phyloP scores from a whole-genome alignment of 2,329 filamentous ascomycete species.

The Microdochium nivale region DNA sequence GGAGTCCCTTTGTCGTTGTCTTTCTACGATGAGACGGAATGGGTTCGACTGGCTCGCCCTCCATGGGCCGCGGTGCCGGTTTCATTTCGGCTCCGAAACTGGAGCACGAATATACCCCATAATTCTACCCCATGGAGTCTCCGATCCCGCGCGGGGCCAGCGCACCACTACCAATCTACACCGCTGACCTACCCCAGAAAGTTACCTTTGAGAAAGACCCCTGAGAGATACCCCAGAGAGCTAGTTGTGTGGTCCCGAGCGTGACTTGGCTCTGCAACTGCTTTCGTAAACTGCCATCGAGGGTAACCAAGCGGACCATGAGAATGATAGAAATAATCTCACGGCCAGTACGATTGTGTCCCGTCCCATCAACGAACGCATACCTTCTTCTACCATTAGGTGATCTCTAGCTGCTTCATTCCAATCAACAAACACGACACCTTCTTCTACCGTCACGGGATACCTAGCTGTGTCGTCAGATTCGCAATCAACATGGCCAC shows the following conservation, averaged over 20 bases:
- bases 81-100: neutral
- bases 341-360: neutral
- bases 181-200: neutral
- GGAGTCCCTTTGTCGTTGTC: neutral
- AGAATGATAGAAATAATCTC: neutral
- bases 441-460: neutral
- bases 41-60: neutral
- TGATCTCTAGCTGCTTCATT: no score
- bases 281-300: neutral
- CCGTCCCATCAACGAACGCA: neutral
- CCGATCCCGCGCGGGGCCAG: neutral
- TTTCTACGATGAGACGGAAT: neutral
- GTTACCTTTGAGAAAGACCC: no score
- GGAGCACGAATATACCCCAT: neutral
- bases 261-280: neutral
- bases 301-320: neutral
- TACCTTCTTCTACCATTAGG: no score
- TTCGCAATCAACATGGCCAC: neutral
- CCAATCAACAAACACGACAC: neutral
- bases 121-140: neutral
- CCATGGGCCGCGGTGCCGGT: neutral
- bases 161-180: neutral
- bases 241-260: neutral
- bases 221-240: neutral
- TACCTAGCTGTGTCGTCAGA: neutral